Conservation (phyloP, 805 yeast species). For the Monosporozyma yasuniensis region DNA sequence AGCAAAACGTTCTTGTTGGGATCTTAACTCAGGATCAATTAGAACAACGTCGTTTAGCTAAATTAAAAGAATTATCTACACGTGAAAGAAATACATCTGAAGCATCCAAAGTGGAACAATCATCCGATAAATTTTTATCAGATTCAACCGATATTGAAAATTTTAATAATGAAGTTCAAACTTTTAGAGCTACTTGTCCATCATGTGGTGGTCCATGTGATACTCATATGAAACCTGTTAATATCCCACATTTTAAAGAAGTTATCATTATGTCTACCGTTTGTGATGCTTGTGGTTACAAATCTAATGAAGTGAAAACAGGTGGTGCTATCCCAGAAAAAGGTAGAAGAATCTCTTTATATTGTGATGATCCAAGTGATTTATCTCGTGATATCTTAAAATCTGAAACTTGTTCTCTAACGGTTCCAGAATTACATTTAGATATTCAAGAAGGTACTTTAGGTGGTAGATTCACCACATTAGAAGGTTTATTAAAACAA, state of each 20-base stretch:
- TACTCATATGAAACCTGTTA: constrained; percentile 93
- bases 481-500: constrained; percentile 86
- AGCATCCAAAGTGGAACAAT: constrained; percentile 12
- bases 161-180: constrained; percentile 81
- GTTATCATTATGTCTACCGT: constrained; percentile 93
- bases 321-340: constrained; percentile 91
- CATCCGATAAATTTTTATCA: constrained; percentile 43
- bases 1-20: constrained; percentile 80
- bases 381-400: constrained; percentile 88
- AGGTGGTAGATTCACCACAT: constrained; percentile 96
- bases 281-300: constrained; percentile 89
- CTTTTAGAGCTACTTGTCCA: constrained; percentile 87
- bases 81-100: constrained; percentile 30
- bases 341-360: constrained; percentile 67
- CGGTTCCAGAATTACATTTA: constrained; percentile 77
- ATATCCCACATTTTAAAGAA: constrained; percentile 96
- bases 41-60: constrained; percentile 31
- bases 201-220: constrained; percentile 68
- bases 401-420: constrained; percentile 84
- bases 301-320: constrained; percentile 94
- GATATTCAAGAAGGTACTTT: constrained; percentile 94
- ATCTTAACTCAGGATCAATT: constrained; percentile 55
- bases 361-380: constrained; percentile 76
- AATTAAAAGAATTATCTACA: constrained; percentile 20
- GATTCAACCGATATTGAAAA: constrained; percentile 79